Base-by-base conservation (phyloP, 2,329 filamentous ascomycete species). In the Tolypocladium amazonense region DNA sequence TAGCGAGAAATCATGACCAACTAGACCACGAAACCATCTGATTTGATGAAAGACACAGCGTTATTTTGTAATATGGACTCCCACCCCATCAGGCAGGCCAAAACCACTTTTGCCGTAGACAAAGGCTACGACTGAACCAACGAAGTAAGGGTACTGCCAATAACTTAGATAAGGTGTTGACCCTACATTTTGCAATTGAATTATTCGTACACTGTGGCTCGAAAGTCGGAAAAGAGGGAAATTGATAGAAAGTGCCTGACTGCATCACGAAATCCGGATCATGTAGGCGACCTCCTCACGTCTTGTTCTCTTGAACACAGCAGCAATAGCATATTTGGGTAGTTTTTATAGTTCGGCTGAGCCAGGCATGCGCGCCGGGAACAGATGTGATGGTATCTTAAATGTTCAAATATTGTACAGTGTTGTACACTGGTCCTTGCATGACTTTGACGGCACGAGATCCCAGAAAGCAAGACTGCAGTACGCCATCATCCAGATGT, bases 1-100 rank as follows among this genome's bases (percentile, higher is more conserved):
- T 73, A 73, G 65, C 70, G 70, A 73, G 70, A 72, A 71, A 70
- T 71, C 70, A 73, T 73, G 66, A 73, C 71, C 71, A 72, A 69
- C 71, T 73, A 73, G 70, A 73, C 71, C 71, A 73, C 71, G 69
- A 64, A 73, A 73, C 70, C 71, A 58, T 12, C 25, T 43, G 18
- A 3, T 41, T 57, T 57, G 1, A 3, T 9, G 27, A 0, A 6
- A 50, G 5, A 4, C 11, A 5, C 2, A 18, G 55, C 3, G 2
- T 6, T 55, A 56, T 37, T 59, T 56, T 25, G 6, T 3, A 38
- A 45, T 37, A 37, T 54, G 11, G 1, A 23, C 20, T 8, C 1
- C 18, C 37, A 14, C 5, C 5, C 4, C 30, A 33, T 33, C 30
- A 33, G 30, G 8, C 30, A 33, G 30, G 8, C 4, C 30, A 4